phyloP scores from a whole-genome alignment of 805 yeast species.

The Kuraishia hungarica region DNA sequence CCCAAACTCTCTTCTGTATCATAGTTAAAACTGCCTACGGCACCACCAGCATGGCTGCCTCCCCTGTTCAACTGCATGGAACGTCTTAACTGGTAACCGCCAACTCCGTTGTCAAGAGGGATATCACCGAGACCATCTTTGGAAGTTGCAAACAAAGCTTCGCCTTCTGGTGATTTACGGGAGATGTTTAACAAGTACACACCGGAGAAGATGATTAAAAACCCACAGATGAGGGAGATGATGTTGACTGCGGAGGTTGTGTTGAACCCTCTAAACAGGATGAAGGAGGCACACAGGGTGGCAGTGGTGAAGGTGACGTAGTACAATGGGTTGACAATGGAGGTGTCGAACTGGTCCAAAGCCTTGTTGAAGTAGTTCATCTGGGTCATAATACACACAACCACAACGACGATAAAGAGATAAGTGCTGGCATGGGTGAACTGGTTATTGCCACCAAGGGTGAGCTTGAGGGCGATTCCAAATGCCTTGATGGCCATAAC shows the following conservation, averaged over 20 bases:
- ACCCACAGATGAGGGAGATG: slow-evolving; percentile 76
- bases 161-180: slow-evolving; percentile 50
- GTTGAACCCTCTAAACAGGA: slow-evolving; percentile 80
- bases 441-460: slow-evolving; percentile 80
- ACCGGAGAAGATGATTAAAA: slow-evolving; percentile 79
- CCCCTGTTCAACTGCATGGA: slow-evolving; percentile 60
- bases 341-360: slow-evolving; percentile 85
- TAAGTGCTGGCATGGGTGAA: slow-evolving; percentile 80
- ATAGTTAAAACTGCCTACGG: slow-evolving; percentile 16
- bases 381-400: slow-evolving; percentile 76
- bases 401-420: slow-evolving; percentile 70
- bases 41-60: slow-evolving; percentile 16
- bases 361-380: slow-evolving; percentile 95
- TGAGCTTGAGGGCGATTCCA: slow-evolving; percentile 83
- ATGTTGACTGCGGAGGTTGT: slow-evolving; percentile 74
- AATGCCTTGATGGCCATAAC: slow-evolving; percentile 91
- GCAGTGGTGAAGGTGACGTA: slow-evolving; percentile 89
- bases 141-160: slow-evolving; percentile 29
- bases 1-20: slow-evolving; percentile 39
- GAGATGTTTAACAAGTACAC: slow-evolving; percentile 77
- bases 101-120: slow-evolving; percentile 80
- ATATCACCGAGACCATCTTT: slow-evolving; percentile 58
- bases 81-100: slow-evolving; percentile 64
- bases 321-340: slow-evolving; percentile 84
- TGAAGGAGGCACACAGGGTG: slow-evolving; percentile 78